Conservation (phyloP, 164 flowering plant genomes). For the Hamamelis virginiana region DNA sequence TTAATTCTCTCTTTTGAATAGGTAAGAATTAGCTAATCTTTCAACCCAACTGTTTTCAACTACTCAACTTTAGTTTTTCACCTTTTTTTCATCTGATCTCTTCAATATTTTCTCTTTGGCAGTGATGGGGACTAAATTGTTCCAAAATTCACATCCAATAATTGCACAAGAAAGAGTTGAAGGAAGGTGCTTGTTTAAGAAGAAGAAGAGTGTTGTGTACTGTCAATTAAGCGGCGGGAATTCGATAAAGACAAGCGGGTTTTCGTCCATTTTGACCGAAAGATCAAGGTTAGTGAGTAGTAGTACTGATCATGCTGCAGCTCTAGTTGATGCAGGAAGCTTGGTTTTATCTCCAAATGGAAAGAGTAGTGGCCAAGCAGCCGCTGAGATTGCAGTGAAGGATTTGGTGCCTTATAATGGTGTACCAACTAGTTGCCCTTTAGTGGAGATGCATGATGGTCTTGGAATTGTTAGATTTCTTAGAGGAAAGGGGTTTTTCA, state of each 20-base stretch:
- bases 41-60: slow-evolving; percentile 30
- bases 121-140: slow-evolving; percentile 58
- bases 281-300: slow-evolving; percentile 23
- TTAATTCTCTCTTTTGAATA: slow-evolving; percentile 17
- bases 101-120: slow-evolving; percentile 10
- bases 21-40: slow-evolving; percentile 39
- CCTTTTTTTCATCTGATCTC: slow-evolving; percentile 7
- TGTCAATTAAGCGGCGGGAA: slow-evolving; percentile 52
- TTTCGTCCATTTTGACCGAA: slow-evolving; percentile 37
- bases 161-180: slow-evolving; percentile 8
- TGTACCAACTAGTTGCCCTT: slow-evolving; percentile 11
- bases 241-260: slow-evolving; percentile 34
- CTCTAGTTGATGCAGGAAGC: slow-evolving; percentile 37
- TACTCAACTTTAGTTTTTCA: slow-evolving; percentile 14
- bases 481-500: slow-evolving; percentile 62
- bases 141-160: slow-evolving; percentile 30
- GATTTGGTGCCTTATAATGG: slow-evolving; percentile 42
- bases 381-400: slow-evolving; percentile 27
- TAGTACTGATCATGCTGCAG: slow-evolving; percentile 21
- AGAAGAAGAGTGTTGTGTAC: slow-evolving; percentile 27
- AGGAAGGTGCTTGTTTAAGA: slow-evolving; percentile 20
- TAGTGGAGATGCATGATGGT: slow-evolving; percentile 47
- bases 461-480: slow-evolving; percentile 84
- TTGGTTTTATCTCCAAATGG: slow-evolving; percentile 52
- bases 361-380: slow-evolving; percentile 28